Evolutionary conservation across 805 yeast genomes (phyloP), one percentile per base, ranked within the genome.

Genomic region (Naumovozyma dairenensis): DNA sequence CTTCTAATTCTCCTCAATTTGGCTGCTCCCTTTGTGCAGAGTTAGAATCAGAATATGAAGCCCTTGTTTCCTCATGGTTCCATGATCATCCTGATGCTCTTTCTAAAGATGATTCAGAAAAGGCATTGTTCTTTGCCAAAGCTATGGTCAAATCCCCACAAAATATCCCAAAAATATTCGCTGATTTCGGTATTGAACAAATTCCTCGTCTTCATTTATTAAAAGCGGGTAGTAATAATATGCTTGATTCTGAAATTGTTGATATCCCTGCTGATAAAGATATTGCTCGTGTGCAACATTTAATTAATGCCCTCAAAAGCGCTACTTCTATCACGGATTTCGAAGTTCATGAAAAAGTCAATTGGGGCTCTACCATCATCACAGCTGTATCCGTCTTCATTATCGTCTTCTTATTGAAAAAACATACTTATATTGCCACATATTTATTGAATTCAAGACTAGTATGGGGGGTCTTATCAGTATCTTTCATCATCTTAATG

Each of bases 161-260:
- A 46, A 60, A 60, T 58, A 66, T 65, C 45, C 54, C 63, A 12
- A 62, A 80, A 45, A 49, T 63, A 6, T 63, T 65, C 49, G 53
- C 54, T 35, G 49, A 42, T 16, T 65, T 63, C 53, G 54, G 69
- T 21, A 59, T 89, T 46, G 71, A 72, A 44, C 75, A 76, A 36
- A 94, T 89, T 18, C 98, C 98, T 20, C 77, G 81, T 50, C 50
- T 86, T 29, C 77, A 64, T 55, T 52, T 78, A 37, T 80, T 73
- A 54, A 57, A 65, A 1, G 81, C 87, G 15, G 72, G 71, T 5
- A 71, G 66, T 29, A 53, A 55, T 16, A 36, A 47, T 29, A 53
- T 55, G 5, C 38, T 44, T 13, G 48, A 46, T 4, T 56, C 42
- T 36, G 49, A 52, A n/a, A 34, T 36, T 15, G 35, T 65, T 22